Evolutionary conservation across 495 filamentous ascomycete genomes (phyloP).

Genomic region (Aspergillus bertholletiae): DNA sequence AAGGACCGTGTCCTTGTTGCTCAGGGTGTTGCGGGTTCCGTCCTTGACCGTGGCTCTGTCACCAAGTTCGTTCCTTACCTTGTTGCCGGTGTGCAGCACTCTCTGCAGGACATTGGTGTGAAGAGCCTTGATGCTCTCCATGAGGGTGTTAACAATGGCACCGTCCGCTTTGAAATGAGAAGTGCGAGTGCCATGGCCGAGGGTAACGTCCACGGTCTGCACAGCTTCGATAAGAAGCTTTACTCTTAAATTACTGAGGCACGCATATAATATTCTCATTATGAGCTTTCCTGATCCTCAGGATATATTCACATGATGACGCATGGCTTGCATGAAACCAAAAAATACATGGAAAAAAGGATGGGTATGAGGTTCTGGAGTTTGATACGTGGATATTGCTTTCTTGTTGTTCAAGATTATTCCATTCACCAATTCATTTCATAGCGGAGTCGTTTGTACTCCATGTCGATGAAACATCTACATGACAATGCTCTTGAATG

Average conservation of each 20-base stretch:
- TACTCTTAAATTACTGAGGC: conserved; percentile 64
- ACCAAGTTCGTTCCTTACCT: conserved; percentile 96
- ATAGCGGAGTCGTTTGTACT: not conserved
- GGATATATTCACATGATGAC: conserved; percentile 27
- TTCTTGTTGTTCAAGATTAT: conserved; percentile 5
- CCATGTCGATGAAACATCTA: too few relatives aligned
- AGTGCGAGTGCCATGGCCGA: conserved; percentile 93
- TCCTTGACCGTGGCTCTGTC: conserved; percentile 73
- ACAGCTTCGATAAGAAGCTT: conserved; percentile 99
- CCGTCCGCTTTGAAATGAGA: conserved; percentile 86
- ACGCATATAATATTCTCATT: conserved; percentile 6
- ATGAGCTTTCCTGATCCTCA: conserved; percentile 20
- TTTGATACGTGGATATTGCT: conserved; percentile 16
- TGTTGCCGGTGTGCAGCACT: conserved; percentile 92
- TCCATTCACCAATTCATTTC: not conserved
- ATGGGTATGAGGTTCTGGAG: conserved; percentile 32
- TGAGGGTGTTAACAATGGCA: conserved; percentile 68
- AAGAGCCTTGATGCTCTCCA: conserved; percentile 73
- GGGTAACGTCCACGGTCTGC: conserved; percentile 92
- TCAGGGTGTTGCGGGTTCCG: conserved; percentile 86
- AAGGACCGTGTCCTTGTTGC: conserved; percentile 91
- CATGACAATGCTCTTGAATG: too few relatives aligned
- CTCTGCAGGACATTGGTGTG: conserved; percentile 90
- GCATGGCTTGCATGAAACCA: conserved; percentile 30
- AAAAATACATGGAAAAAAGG: conserved; percentile 21